Base-by-base conservation (phyloP, 768 basidiomycete species). In the Cyclocybe aegerita region DNA sequence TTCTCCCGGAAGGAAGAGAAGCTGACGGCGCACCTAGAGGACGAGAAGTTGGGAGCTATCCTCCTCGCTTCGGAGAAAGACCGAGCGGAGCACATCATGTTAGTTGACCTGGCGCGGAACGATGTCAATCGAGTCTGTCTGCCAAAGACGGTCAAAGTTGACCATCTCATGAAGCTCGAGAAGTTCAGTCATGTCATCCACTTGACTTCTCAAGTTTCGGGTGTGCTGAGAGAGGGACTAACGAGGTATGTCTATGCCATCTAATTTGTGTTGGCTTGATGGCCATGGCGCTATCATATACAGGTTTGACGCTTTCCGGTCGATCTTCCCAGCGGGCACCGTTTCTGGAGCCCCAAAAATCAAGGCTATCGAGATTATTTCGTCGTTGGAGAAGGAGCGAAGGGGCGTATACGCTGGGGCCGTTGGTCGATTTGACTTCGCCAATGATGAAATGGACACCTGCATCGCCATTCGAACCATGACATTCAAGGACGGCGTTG, bases 311-410 rank as follows among this genome's bases (percentile, higher is more conserved):
- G 97, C 97, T 0, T 98, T 99, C 81, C 84, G 96, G 8, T 98
- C 96, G 16, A 98, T 99, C 56, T 98, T 99, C 76, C 97, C 97
- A 1, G 95, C 96, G 12, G 97, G 97, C 0, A 99, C 97, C 2
- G 97, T 99, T 17, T 98, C 96, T 1, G 97, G 97, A 16, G 97
- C 97, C 31, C 97, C 97, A 2, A 99, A 99, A 72, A 95, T 99
- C 69, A 97, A 96, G 66, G 97, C 97, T 0, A 92, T 99, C 55
- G 93, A 99, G 67, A 85, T 99, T 37, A 74, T 99, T 29, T 86
- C 86, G 4, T 83, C 82, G 14, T 70, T 98, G 43, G 97, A 98
- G 65, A 79, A 86, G 60, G 92, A 98, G 68, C 82, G 85, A 17
- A 82, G 97, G 34, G 95, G 95, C 17, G 87, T 98, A 11, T 99